Evolutionary conservation across 2,329 filamentous ascomycete genomes (phyloP).

Genomic region (Fusarium xylarioides): DNA sequence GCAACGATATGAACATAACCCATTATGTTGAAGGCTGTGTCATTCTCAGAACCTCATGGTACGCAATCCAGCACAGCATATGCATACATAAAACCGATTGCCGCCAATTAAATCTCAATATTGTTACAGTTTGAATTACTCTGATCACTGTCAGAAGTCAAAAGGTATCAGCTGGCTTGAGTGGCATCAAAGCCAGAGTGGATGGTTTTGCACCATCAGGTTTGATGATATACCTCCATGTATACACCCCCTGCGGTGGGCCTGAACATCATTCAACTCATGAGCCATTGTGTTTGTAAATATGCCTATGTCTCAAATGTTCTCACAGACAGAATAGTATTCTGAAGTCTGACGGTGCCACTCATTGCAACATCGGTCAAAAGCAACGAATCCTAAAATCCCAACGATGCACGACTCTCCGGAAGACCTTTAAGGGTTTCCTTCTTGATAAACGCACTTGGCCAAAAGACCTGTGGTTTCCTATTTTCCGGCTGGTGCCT

Average conservation of each 20-base stretch:
- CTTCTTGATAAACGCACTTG: background rate
- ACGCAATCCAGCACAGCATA: background rate
- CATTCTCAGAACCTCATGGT: background rate
- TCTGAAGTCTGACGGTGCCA: background rate
- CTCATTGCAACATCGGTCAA: background rate
- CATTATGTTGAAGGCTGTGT: background rate
- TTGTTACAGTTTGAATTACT: background rate
- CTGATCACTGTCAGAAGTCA: background rate
- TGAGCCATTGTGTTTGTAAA: background rate
- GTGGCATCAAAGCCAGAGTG: background rate
- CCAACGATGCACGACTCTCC: background rate
- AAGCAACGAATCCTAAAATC: background rate
- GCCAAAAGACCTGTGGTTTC: background rate
- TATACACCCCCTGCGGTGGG: background rate
- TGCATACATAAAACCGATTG: background rate
- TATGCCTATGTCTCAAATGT: background rate
- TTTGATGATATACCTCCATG: background rate
- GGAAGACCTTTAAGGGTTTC: background rate
- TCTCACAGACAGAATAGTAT: background rate
- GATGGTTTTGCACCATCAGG: background rate
- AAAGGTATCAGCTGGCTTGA: background rate
- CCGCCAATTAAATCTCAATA: background rate
- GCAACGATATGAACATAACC: background rate
- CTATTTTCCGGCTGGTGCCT: background rate
- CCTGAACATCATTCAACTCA: background rate